Conservation (phyloP, 805 yeast genomes). For the Starmerella ratchasimensis region DNA sequence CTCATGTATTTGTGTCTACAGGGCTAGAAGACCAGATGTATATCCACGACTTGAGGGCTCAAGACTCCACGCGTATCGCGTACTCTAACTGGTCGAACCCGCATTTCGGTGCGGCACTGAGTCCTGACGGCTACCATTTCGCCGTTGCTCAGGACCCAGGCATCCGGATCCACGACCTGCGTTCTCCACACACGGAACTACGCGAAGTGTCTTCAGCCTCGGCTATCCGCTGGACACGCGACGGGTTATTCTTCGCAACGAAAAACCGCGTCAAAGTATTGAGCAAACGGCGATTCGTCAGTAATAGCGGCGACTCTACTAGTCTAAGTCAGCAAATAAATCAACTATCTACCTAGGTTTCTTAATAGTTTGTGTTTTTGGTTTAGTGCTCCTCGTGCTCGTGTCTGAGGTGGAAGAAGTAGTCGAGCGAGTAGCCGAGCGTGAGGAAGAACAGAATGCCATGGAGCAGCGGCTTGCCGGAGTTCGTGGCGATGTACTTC, state of each 20-base stretch:
- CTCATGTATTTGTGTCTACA: slow-evolving; percentile 3
- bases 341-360: not conserved
- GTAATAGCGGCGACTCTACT: no score
- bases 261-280: slow-evolving; percentile 2
- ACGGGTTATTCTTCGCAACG: slow-evolving; percentile 3
- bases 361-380: not conserved
- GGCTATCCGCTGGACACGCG: slow-evolving; percentile 1
- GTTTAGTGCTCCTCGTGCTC: slow-evolving; percentile 18
- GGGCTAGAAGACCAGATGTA: slow-evolving; percentile 17
- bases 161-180: slow-evolving; percentile 7
- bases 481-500: slow-evolving; percentile 38
- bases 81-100: slow-evolving; percentile 14
- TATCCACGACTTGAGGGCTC: slow-evolving; percentile 11
- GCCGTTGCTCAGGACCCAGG: slow-evolving; percentile 16
- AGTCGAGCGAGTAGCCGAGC: slow-evolving; percentile 83
- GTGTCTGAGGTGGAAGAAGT: slow-evolving; percentile 62
- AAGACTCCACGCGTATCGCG: slow-evolving; percentile 3
- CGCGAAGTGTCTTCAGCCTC: no score
- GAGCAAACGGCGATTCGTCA: not conserved
- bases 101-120: slow-evolving; percentile 13
- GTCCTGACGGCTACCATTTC: not conserved
- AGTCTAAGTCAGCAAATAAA: no score
- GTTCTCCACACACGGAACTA: no score
- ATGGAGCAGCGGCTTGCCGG: slow-evolving; percentile 38
- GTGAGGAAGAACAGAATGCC: slow-evolving; percentile 51